These are phyloP conservation scores for Pythium myriotylum DNA, from an alignment of 352 stramenopile genomes.

Conservation along the genomic window DNA sequence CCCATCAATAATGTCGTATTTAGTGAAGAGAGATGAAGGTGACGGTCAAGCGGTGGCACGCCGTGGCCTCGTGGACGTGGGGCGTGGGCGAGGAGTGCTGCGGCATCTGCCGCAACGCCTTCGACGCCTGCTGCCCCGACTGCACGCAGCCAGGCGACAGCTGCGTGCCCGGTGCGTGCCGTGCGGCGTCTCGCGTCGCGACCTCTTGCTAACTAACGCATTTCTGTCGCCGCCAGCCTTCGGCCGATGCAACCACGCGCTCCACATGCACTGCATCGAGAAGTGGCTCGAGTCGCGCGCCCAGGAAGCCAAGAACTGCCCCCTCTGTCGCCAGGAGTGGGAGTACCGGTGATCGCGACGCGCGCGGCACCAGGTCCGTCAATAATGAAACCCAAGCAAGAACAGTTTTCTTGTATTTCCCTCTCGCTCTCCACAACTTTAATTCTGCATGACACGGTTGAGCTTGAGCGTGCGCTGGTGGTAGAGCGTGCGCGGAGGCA, in stretches of 20 bases:
- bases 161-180: conserved; percentile 73
- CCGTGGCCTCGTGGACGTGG: conserved; percentile 91
- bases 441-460: conserved; percentile 60
- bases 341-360: conserved; percentile 50
- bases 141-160: conserved; percentile 77
- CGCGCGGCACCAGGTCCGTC: no score
- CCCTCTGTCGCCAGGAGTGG: conserved; percentile 90
- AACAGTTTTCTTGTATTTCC: not conserved
- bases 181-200: not conserved
- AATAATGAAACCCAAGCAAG: no score
- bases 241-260: conserved; percentile 90
- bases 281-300: conserved; percentile 91
- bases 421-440: not conserved
- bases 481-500: conserved; percentile 71
- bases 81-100: conserved; percentile 92
- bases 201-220: not conserved
- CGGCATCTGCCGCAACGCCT: conserved; percentile 85
- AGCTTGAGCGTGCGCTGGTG: conserved; percentile 81
- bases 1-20: no score
- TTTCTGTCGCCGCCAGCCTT: conserved; percentile 49
- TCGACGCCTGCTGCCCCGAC: conserved; percentile 83
- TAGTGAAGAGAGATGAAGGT: conserved; percentile 89
- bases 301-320: conserved; percentile 82
- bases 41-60: conserved; percentile 86
- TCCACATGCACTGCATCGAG: conserved; percentile 94